Percentiles rank a stretch among this genome's conserved stretches.
Conservation (phyloP, 129 eudicot species). For the Arctium lappa region DNA sequence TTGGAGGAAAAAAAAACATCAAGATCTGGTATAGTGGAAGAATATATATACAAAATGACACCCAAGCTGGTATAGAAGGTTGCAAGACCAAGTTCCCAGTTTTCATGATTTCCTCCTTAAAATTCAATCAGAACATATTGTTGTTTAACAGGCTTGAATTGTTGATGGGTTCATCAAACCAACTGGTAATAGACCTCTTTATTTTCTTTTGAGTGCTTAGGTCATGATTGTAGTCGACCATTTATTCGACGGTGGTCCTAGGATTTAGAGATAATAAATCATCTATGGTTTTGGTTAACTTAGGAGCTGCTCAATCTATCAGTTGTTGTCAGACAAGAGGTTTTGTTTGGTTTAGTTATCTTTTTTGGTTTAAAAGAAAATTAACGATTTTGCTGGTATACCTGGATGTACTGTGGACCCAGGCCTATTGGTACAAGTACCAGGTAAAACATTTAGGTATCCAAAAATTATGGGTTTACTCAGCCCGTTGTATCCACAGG, state of each 20-base stretch:
- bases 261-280: neutral
- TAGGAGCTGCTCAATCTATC: neutral
- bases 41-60: no score
- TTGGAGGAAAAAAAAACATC: no score
- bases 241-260: neutral
- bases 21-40: no score
- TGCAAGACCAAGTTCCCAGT: neutral
- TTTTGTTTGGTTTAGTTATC: neutral
- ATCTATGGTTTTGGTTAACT: neutral
- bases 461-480: neutral
- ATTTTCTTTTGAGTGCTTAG: neutral
- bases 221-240: neutral
- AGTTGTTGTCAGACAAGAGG: neutral
- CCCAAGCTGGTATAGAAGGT: no score
- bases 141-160: neutral
- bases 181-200: neutral
- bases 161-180: neutral
- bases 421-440: neutral
- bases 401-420: neutral
- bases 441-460: neutral
- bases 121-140: neutral
- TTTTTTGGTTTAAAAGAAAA: neutral
- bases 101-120: neutral
- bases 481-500: neutral
- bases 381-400: neutral